These are phyloP conservation scores for Diplodia sapinea DNA, from an alignment of 2,329 filamentous ascomycete genomes.

Conservation along the genomic window DNA sequence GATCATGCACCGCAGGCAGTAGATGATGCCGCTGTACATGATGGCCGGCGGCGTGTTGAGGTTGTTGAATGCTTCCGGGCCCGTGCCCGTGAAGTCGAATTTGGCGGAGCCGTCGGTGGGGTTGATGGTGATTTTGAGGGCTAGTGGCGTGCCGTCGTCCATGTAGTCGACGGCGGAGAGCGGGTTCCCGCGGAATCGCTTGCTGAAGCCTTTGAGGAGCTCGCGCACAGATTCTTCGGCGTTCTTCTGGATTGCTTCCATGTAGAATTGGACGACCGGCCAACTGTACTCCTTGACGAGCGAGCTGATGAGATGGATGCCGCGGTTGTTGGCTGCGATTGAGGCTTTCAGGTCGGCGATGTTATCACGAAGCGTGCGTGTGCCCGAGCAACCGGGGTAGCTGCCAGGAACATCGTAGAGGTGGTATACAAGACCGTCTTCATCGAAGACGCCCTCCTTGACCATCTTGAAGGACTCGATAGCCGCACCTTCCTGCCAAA, in stretches of 20 bases:
- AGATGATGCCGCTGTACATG: conserved; percentile 64
- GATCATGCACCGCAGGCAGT: conserved; percentile 47
- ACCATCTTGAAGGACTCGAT: conserved; percentile 53
- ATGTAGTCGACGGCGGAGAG: conserved; percentile 32
- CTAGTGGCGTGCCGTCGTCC: conserved; percentile 34
- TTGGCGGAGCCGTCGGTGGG: conserved; percentile 31
- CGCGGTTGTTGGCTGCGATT: conserved; percentile 45
- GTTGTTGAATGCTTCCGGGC: conserved; percentile 33
- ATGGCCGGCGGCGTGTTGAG: conserved; percentile 36
- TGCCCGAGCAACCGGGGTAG: conserved; percentile 43
- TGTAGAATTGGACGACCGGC: conserved; percentile 49
- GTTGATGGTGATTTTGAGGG: conserved; percentile 32
- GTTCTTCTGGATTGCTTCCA: conserved; percentile 48
- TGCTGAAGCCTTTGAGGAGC: conserved; percentile 36
- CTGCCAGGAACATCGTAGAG: conserved; percentile 40
- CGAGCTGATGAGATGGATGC: conserved; percentile 45
- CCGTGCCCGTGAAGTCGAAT: conserved; percentile 35
- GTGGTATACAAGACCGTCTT: conserved; percentile 42
- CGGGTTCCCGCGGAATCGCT: conserved; percentile 20
- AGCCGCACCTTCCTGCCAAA: conserved; percentile 56
- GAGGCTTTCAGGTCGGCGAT: conserved; percentile 46
- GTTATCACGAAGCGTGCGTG: conserved; percentile 44
- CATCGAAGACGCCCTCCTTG: conserved; percentile 45
- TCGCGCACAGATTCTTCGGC: conserved; percentile 46
- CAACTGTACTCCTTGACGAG: conserved; percentile 47